phyloP scores from a whole-genome alignment of 2,329 filamentous ascomycete species.

The Drechslera avenae region DNA sequence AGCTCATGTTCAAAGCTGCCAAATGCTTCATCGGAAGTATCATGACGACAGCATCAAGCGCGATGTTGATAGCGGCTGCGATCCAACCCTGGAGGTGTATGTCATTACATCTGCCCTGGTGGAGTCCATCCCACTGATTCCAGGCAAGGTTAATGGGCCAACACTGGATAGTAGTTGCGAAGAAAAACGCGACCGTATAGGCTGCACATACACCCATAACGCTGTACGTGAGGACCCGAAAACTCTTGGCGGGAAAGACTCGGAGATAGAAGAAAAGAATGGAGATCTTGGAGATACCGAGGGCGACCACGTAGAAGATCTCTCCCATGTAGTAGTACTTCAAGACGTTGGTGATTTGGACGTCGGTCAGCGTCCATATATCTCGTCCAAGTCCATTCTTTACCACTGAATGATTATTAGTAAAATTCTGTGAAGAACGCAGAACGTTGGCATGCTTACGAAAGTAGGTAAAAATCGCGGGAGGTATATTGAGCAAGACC shows the following conservation, averaged over 20 bases:
- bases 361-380: slow-evolving; percentile 55
- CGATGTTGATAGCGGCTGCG: slow-evolving; percentile 42
- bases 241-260: slow-evolving; percentile 39
- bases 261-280: slow-evolving; percentile 44
- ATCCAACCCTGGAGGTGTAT: slow-evolving; percentile 41
- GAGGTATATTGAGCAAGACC: slow-evolving; percentile 44
- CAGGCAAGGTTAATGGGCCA: slow-evolving; percentile 57
- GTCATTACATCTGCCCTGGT: slow-evolving; percentile 39
- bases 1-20: slow-evolving; percentile 34
- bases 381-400: slow-evolving; percentile 56
- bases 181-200: slow-evolving; percentile 52
- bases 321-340: slow-evolving; percentile 32
- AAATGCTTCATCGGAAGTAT: slow-evolving; percentile 42
- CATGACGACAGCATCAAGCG: slow-evolving; percentile 34
- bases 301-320: slow-evolving; percentile 41
- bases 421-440: not conserved
- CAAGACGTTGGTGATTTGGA: slow-evolving; percentile 53
- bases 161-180: slow-evolving; percentile 58
- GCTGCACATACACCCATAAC: slow-evolving; percentile 33
- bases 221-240: slow-evolving; percentile 31
- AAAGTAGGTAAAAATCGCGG: slow-evolving; percentile 21
- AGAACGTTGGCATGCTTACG: not conserved
- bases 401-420: slow-evolving; percentile 17
- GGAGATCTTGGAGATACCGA: slow-evolving; percentile 42
- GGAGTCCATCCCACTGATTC: slow-evolving; percentile 41